These are phyloP conservation scores for Leccinum broughii DNA, from an alignment of 768 basidiomycete genomes.

Conservation along the genomic window DNA sequence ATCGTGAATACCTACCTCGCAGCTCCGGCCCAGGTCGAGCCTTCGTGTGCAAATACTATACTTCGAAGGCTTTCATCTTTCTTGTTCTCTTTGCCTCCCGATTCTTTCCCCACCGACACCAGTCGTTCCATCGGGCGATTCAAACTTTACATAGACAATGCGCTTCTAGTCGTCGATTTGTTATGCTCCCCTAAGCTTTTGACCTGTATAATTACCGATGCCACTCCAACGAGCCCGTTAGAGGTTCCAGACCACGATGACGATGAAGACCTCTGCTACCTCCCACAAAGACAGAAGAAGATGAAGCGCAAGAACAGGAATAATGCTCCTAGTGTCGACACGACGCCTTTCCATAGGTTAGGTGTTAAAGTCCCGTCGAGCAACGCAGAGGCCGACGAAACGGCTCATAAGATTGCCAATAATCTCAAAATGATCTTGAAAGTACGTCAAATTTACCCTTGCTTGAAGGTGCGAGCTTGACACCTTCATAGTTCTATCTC, in stretches of 20 bases:
- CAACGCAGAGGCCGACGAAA: constrained; percentile 16
- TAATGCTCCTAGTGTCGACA: constrained; percentile 22
- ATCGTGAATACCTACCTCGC: constrained; percentile 37
- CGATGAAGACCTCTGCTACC: constrained; percentile 5
- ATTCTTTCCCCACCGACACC: constrained; percentile 13
- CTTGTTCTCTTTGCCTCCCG: constrained; percentile 25
- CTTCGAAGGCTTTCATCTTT: constrained; percentile 28
- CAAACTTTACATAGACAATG: constrained; percentile 25
- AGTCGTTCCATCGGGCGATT: constrained; percentile 17
- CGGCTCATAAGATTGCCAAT: constrained; percentile 18
- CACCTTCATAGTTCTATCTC: constrained; percentile 26
- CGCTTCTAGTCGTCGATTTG: constrained; percentile 18
- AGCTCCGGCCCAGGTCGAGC: constrained; percentile 19
- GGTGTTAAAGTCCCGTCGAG: constrained; percentile 28
- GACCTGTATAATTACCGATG: background rate
- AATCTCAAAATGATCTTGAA: constrained; percentile 31
- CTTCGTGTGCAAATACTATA: constrained; percentile 24
- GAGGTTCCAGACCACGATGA: constrained; percentile 8
- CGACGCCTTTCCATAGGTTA: constrained; percentile 32
- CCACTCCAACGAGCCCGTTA: background rate
- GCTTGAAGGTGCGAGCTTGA: background rate
- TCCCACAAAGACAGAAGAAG: constrained; percentile 30
- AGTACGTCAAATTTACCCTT: constrained; percentile 17
- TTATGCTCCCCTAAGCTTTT: constrained; percentile 21
- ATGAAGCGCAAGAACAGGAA: constrained; percentile 19